A percentile compares a stretch with the other conserved stretches of the same genome.
Conservation (phyloP, 225 moss, liverwort and hornwort species). For the Pseudisothecium myosuroides region DNA sequence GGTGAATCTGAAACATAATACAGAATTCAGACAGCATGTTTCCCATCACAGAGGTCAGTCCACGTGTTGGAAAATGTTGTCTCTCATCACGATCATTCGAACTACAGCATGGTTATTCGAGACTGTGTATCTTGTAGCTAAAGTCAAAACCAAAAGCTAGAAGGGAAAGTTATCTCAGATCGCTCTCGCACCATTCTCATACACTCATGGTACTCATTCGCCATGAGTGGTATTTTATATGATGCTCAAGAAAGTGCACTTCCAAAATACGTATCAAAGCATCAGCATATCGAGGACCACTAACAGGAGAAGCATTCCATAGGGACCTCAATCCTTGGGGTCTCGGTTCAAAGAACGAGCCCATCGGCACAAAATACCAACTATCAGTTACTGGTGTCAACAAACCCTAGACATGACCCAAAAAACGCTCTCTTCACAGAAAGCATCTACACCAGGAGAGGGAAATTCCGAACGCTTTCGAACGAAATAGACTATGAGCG, state of each 20-base stretch:
- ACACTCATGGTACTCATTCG: not conserved
- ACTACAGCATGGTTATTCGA: not conserved
- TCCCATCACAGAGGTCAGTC: conserved; percentile 11
- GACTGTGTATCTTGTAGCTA: not conserved
- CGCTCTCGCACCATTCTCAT: not conserved
- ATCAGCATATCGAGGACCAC: too few species aligned
- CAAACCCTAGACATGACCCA: not conserved
- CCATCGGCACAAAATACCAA: too few species aligned
- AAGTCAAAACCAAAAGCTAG: not conserved
- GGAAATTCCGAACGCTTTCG: not conserved
- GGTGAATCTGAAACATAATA: not conserved
- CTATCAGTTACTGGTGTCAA: too few species aligned
- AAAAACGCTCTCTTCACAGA: not conserved
- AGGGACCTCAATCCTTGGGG: too few species aligned
- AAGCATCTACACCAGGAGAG: fast-evolving
- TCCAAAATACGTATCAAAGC: not conserved
- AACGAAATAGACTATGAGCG: not conserved
- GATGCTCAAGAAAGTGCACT: not conserved
- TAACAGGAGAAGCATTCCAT: fast-evolving
- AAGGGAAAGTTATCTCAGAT: not conserved
- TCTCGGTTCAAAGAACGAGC: not conserved
- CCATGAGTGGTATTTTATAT: not conserved
- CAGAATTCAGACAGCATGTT: conserved; percentile 5
- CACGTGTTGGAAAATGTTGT: conserved; percentile 14
- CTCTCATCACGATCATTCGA: not conserved